These are phyloP conservation scores for Trichoderma erinaceum DNA, from an alignment of 495 filamentous ascomycete species.

Conservation along the genomic window DNA sequence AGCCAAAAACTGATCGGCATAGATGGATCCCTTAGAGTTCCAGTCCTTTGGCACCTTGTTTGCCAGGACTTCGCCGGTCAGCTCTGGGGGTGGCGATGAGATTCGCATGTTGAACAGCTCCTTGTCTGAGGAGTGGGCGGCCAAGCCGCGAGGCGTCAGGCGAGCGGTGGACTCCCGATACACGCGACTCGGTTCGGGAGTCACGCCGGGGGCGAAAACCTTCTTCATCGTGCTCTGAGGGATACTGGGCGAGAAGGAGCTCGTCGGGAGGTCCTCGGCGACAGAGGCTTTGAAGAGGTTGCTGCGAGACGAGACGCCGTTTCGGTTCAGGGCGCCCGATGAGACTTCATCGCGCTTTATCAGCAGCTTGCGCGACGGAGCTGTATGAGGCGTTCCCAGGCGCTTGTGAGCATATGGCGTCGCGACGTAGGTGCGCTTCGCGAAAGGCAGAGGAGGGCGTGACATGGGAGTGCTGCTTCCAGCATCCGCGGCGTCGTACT, in stretches of 20 bases:
- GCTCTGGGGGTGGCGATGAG: conserved; percentile 36
- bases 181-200: conserved; percentile 23
- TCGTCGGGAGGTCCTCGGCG: conserved; percentile 23
- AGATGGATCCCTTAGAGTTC: conserved; percentile 36
- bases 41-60: conserved; percentile 40
- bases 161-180: conserved; percentile 26
- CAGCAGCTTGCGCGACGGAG: conserved; percentile 15
- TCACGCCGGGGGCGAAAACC: conserved; percentile 32
- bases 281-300: conserved; percentile 40
- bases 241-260: conserved; percentile 34
- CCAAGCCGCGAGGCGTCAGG: conserved; percentile 30
- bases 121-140: conserved; percentile 27
- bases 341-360: conserved; percentile 12
- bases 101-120: conserved; percentile 46
- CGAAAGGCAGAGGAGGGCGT: conserved; percentile 17
- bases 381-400: conserved; percentile 12
- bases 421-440: conserved; percentile 17
- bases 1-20: conserved; percentile 44
- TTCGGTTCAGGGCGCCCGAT: not conserved
- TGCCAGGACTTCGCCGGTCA: conserved; percentile 41
- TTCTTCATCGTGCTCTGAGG: conserved; percentile 26
- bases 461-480: conserved; percentile 9
- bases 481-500: conserved; percentile 14
- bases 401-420: conserved; percentile 9
- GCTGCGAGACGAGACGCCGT: conserved; percentile 20